phyloP scores from a whole-genome alignment of 257 asterid genomes.

The Solanum microdontum region DNA sequence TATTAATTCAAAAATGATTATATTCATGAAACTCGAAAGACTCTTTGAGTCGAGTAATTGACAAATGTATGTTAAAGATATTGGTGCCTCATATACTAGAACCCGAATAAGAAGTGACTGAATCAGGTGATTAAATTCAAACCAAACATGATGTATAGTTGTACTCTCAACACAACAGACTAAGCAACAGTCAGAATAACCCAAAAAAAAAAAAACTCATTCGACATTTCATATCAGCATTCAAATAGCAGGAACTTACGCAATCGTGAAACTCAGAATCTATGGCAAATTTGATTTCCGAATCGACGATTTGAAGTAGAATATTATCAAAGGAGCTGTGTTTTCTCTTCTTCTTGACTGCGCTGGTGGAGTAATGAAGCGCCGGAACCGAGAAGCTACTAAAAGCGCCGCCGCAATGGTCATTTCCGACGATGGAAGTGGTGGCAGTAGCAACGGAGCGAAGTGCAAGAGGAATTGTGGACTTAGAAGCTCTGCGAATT shows the following conservation, averaged over 20 bases:
- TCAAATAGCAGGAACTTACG: background rate
- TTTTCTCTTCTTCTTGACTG: slow-evolving; percentile 1
- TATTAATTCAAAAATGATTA: background rate
- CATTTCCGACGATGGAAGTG: background rate
- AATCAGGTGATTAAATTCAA: background rate
- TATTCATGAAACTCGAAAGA: background rate
- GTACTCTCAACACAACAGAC: background rate
- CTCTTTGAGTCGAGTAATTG: background rate
- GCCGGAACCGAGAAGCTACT: background rate
- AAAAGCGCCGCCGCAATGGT: background rate
- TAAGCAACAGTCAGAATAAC: background rate
- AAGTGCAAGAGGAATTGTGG: background rate
- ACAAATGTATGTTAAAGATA: background rate
- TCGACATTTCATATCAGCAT: background rate
- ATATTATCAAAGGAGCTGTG: slow-evolving; percentile 5
- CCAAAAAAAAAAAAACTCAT: background rate
- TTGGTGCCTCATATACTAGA: background rate
- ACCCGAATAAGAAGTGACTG: background rate
- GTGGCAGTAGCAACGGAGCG: background rate
- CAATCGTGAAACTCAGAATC: slow-evolving; percentile 14
- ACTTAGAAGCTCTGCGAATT: background rate
- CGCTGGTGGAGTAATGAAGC: background rate
- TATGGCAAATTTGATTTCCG: slow-evolving; percentile 40
- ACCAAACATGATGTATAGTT: background rate
- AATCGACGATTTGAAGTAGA: slow-evolving; percentile 35